Conservation (phyloP, 805 yeast species). For the Saccharomycopsis schoenii region DNA sequence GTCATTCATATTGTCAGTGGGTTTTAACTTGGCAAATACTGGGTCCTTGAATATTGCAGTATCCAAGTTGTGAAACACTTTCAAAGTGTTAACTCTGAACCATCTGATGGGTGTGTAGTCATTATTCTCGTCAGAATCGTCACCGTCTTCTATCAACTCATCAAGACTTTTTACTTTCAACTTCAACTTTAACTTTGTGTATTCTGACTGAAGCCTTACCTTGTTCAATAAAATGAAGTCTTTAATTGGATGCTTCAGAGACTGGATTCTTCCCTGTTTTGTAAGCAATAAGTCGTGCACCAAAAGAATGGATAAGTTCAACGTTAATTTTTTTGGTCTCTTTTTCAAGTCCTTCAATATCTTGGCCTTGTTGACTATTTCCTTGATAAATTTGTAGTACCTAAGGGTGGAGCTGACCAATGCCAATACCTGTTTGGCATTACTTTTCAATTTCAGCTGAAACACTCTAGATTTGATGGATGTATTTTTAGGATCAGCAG, state of each 20-base stretch:
- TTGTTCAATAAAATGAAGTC: slow-evolving; percentile 70
- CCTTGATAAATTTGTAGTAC: slow-evolving; percentile 53
- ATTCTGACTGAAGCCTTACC: slow-evolving; percentile 74
- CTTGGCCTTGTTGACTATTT: slow-evolving; percentile 57
- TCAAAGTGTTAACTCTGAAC: slow-evolving; percentile 66
- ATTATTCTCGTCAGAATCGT: slow-evolving; percentile 32
- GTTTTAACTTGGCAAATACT: slow-evolving; percentile 34
- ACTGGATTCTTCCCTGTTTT: slow-evolving; percentile 70
- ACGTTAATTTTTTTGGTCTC: slow-evolving; percentile 41
- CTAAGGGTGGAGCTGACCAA: slow-evolving; percentile 68
- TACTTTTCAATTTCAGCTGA: slow-evolving; percentile 40
- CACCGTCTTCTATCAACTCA: slow-evolving; percentile 35
- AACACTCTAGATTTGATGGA: slow-evolving; percentile 46
- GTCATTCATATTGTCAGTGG: background rate
- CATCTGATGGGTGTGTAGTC: slow-evolving; percentile 65
- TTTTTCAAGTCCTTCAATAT: slow-evolving; percentile 40
- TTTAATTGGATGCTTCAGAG: slow-evolving; percentile 81
- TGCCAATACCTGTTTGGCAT: slow-evolving; percentile 84
- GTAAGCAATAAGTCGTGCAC: slow-evolving; percentile 76
- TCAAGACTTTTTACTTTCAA: slow-evolving; percentile 50
- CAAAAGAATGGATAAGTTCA: slow-evolving; percentile 48
- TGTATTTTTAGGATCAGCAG: slow-evolving; percentile 35
- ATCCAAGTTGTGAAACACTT: slow-evolving; percentile 27
- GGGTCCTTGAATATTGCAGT: slow-evolving; percentile 22
- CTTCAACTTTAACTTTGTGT: slow-evolving; percentile 65